Base-by-base conservation (phyloP, 2,329 filamentous ascomycete species). In the Incumbomyces lentus region DNA sequence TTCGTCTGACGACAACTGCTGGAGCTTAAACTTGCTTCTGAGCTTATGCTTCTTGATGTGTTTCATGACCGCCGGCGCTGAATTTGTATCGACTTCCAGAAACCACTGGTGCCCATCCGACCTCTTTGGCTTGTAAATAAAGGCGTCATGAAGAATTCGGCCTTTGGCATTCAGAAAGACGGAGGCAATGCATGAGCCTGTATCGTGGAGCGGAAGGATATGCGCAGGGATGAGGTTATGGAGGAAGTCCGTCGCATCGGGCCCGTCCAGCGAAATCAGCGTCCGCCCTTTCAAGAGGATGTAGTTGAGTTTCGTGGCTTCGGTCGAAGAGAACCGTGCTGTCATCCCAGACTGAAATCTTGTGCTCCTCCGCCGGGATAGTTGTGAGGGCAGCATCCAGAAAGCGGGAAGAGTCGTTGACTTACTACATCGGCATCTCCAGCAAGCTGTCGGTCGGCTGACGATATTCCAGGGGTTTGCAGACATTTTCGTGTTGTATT, bases 11-110 rank as follows among this genome's bases (percentile, higher is more conserved):
- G 81, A 76, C 2, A 93, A 59, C 18, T 82, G 64, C 22, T 81
- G 74, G 39, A 92, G 71, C 44, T 74, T 70, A 51, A 96, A 75
- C 65, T 90, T 90, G 40, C 84, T 80, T 42, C 90, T 75, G 52
- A 98, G 71, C 63, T 89, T 95, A 66, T 94, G 93, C 50, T 86
- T 79, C 63, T 81, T 84, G 48, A 98, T 70, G 64, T 92, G 86
- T 55, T 76, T 79, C 49, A 80, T 62, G 48, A 96, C 63, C 2
- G 62, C 67, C 2, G 74, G 67, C 0, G 78, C 77, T 58, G 88
- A 77, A 3, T 67, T 68, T 4, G 77, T 78, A 64, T 95, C 89
- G 11, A 89, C 84, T 61, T 98, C 92, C 49, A 98, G 73, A 49
- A 95, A 65, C 71, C 84, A 90, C 26, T 73, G 71, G 51, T 72